A percentile compares a stretch with the other conserved stretches of the same genome.
Conservation (phyloP, 768 basidiomycete species). For the Russula dissimulans region DNA sequence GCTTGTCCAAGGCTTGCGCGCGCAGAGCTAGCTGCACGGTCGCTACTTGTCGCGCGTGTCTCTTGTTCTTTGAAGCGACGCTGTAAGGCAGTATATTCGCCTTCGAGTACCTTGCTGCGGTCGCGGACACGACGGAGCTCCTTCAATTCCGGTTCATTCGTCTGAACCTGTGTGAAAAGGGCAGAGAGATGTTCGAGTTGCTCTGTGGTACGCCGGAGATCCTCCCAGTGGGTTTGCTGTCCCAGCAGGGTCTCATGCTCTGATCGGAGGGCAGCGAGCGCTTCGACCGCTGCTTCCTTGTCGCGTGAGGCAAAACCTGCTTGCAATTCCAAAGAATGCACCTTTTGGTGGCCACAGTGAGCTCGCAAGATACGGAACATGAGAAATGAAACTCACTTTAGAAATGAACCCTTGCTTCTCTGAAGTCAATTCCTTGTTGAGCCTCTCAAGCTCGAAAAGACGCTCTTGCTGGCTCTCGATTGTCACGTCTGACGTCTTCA, state of each 20-base stretch:
- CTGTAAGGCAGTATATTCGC: constrained; percentile 56
- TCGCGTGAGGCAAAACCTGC: constrained; percentile 50
- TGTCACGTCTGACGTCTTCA: constrained; percentile 65
- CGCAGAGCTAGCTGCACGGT: constrained; percentile 46
- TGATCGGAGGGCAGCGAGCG: constrained; percentile 43
- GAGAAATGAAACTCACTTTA: constrained; percentile 40
- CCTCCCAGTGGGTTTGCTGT: constrained; percentile 75
- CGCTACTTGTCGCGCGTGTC: constrained; percentile 46
- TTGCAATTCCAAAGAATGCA: constrained; percentile 52
- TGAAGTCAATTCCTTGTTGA: constrained; percentile 41
- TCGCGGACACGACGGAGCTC: constrained; percentile 61
- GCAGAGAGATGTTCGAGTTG: constrained; percentile 59
- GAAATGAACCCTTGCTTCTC: constrained; percentile 50
- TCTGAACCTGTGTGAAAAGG: constrained; percentile 43
- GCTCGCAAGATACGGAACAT: constrained; percentile 6
- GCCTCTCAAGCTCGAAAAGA: constrained; percentile 53
- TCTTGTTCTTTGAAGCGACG: constrained; percentile 71
- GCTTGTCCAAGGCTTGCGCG: constrained; percentile 60
- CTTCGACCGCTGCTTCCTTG: constrained; percentile 46
- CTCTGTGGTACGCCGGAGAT: constrained; percentile 56
- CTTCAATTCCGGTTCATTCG: constrained; percentile 62
- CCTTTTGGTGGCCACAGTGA: constrained; percentile 30
- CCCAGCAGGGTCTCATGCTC: constrained; percentile 49
- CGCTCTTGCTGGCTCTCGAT: constrained; percentile 51
- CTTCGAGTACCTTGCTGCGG: constrained; percentile 47